Evolutionary conservation across 768 basidiomycete genomes (phyloP).

Genomic region (Lactarius vividus): DNA sequence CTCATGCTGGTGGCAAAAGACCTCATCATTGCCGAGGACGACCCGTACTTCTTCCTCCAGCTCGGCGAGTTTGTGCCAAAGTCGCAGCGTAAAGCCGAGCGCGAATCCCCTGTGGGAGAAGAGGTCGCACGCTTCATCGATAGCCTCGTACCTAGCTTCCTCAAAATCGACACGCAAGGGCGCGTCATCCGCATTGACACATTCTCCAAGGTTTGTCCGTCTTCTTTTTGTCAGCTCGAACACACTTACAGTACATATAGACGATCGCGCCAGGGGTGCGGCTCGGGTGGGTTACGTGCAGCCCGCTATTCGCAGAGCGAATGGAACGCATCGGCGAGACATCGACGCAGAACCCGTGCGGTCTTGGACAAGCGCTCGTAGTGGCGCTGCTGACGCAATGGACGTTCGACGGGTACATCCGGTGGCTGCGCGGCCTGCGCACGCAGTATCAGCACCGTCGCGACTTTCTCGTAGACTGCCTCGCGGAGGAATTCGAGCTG

Average conservation of each 20-base stretch:
- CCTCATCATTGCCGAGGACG: slow-evolving; percentile 79
- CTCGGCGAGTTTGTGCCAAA: slow-evolving; percentile 53
- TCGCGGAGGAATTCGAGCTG: slow-evolving; percentile 62
- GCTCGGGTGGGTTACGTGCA: slow-evolving; percentile 78
- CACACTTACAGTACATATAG: slow-evolving; percentile 36
- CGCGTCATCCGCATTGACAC: slow-evolving; percentile 82
- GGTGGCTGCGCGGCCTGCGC: slow-evolving; percentile 70
- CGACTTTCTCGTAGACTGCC: slow-evolving; percentile 60
- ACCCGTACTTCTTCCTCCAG: slow-evolving; percentile 80
- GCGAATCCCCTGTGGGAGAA: slow-evolving; percentile 29
- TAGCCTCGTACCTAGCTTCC: slow-evolving; percentile 58
- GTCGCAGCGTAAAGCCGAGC: slow-evolving; percentile 32
- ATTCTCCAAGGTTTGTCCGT: slow-evolving; percentile 59
- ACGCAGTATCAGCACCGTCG: slow-evolving; percentile 57
- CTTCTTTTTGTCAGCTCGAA: slow-evolving; percentile 1
- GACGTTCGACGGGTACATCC: slow-evolving; percentile 67
- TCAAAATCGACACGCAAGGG: slow-evolving; percentile 73
- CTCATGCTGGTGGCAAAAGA: slow-evolving; percentile 38
- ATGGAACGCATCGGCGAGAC: slow-evolving; percentile 69
- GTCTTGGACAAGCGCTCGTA: slow-evolving; percentile 67
- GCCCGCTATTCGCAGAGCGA: slow-evolving; percentile 71
- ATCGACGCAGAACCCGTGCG: slow-evolving; percentile 66
- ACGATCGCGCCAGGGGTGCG: slow-evolving; percentile 76
- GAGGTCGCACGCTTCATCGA: slow-evolving; percentile 49
- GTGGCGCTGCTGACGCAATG: slow-evolving; percentile 61